Base-by-base conservation (phyloP, 176 grass and related monocot genomes). In the Cenchrus americanus region DNA sequence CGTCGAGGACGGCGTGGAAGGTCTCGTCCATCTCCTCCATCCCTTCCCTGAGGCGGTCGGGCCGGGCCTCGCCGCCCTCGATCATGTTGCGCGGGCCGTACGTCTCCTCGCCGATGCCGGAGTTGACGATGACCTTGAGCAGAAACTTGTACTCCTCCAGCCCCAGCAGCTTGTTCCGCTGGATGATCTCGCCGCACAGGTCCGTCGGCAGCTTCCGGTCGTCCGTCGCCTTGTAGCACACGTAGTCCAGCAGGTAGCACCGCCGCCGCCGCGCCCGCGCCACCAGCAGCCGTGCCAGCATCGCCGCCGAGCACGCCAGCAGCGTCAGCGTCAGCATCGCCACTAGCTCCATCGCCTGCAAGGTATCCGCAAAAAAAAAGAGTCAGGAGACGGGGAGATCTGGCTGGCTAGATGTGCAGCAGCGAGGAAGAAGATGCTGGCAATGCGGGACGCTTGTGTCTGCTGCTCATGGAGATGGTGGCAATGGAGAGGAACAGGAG, bases 1-100 rank as follows among this genome's bases (percentile, higher is more conserved):
- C 95, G 83, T 94, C 90, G 1, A 97, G 86, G 49, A 90, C 86
- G 50, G 80, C 79, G 82, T 84, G 68, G 88, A 97, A 91, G 71
- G 90, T 93, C 87, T 94, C 90, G 73, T 97, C 95, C 95, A 97
- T 97, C 92, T 97, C 95, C 51, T 92, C 78, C 71, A 94, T 85
- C 77, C 86, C 90, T 41, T 94, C 95, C 2, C 50, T 61, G n/a
- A 75, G 79, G 70, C 59, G 78, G 81, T 92, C 73, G 10, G 90
- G 92, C 2, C 68, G 80, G 2, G 92, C 87, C 34, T 94, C 84
- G 14, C 78, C 75, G 22, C 95, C 95, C 5, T 62, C 86, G 73
- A 97, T 92, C 63, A 97, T 97, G 88, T 97, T 97, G 18, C 90
- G 90, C 8, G 95, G 95, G 8, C 95, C 95, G 87, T 97, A 97